Evolutionary conservation across 2,329 filamentous ascomycete species (phyloP), one percentile per base, ranked within the genome.

Genomic region (Talaromyces rugulosus): DNA sequence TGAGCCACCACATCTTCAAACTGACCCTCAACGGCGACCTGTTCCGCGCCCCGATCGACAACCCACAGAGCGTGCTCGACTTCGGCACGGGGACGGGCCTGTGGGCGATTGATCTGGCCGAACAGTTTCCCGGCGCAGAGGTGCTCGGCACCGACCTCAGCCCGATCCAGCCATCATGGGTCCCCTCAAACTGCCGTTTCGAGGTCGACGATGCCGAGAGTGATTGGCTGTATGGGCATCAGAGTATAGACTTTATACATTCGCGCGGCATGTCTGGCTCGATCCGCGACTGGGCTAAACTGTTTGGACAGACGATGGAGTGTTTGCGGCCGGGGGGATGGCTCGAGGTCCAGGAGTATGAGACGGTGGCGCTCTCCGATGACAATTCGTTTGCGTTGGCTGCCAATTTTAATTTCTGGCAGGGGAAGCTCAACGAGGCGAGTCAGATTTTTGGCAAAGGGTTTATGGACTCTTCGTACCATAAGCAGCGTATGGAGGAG

Each of bases 81-180:
- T 67, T 81, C 30, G 81, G 81, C n/a, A 82, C 80, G 1, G 81
- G 81, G 0, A 83, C 81, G 2, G 80, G 80, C 2, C 42, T 18
- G 71, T 76, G 56, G 66, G 66, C 64, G 27, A 66, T 67, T 53
- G 56, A 58, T 31, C 53, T 59, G 5, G 76, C 70, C 4, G 71
- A 71, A 44, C 18, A 56, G 42, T 67, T 67, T 51, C 68, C 70
- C 4, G 36, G 62, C 2, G 65, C 68, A 7, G 63, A 72, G 72
- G 61, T 64, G 6, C 36, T 64, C 11, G 63, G 63, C 6, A 64
- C 55, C 6, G 63, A 63, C 16, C 16, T 63, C 5, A 63, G 62
- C 16, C 62, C 62, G 4, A 63, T 63, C 28, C 62, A 63, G 27
- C 62, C 59, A 1, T 44, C 59, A 4, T 63, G 62, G 63, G 75